Evolutionary conservation across 2,329 filamentous ascomycete species (phyloP), one percentile per base, ranked within the genome.

Genomic region (Calonectria pteridis): DNA sequence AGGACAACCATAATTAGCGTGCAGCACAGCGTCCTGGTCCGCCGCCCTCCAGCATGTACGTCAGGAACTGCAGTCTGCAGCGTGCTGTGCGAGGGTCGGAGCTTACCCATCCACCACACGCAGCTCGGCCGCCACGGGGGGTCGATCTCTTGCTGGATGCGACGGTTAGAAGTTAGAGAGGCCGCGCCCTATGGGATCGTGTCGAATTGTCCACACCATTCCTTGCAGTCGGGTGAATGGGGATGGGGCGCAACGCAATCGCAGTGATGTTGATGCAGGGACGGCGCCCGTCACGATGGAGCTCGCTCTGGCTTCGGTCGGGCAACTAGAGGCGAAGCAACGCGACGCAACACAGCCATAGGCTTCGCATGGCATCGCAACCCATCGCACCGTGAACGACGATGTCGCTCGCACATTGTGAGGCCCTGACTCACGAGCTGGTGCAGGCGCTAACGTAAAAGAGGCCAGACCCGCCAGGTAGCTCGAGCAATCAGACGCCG

Each of bases 401-500:
- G 29, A 46, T 33, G 26, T 40, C 55, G 66, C 67, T 73, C 71
- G 71, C 71, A 73, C 71, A 73, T 73, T 79, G 73, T 55, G 49
- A 74, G 37, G 69, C 67, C 67, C 67, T 73, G 67, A 73, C 67
- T 73, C 71, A 70, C 71, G 63, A 69, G 66, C 63, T 51, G 49
- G 43, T 70, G 71, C 62, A 76, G 71, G 65, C 78, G 78, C 78
- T 79, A 79, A 75, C 59, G 74, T 58, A 46, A 69, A 69, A 74
- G 71, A 72, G 71, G 70, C 67, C 70, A 73, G 77, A 77, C 78
- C 78, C 78, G 77, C 77, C 55, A 33, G 63, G 67, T 73, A 73
- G 49, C 74, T 71, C 28, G 66, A 72, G 76, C 78, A 80, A 79
- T 77, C 78, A 78, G 72, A 75, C 72, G 74, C 43, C 69, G 65